Evolutionary conservation across 1,139 yeast genomes (phyloP).

Genomic region (Debaryomyces psychrophilus): DNA sequence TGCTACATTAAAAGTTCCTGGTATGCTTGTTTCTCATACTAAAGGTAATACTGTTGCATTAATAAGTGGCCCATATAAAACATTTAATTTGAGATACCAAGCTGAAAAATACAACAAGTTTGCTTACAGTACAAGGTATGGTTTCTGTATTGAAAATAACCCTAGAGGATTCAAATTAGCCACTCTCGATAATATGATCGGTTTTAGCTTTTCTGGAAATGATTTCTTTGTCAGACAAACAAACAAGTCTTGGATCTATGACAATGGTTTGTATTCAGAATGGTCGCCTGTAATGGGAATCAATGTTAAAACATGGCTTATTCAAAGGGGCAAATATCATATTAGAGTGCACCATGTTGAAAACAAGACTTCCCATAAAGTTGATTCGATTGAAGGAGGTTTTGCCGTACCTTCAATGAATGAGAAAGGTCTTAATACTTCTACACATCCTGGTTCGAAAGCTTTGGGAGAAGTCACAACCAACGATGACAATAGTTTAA

Average conservation of each 20-base stretch:
- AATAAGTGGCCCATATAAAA: slow-evolving; percentile 28
- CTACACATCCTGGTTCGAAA: slow-evolving; percentile 13
- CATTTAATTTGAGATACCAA: slow-evolving; percentile 18
- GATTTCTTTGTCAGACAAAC: slow-evolving; percentile 14
- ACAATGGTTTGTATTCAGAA: slow-evolving; percentile 20
- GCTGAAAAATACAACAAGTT: slow-evolving; percentile 32
- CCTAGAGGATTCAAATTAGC: slow-evolving; percentile 20
- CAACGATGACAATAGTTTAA: slow-evolving; percentile 15
- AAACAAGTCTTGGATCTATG: slow-evolving; percentile 13
- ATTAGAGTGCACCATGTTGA: slow-evolving; percentile 23
- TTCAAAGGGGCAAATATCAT: slow-evolving; percentile 24
- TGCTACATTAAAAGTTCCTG: slow-evolving; percentile 11
- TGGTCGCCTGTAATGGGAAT: slow-evolving; percentile 27
- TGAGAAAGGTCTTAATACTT: slow-evolving; percentile 8
- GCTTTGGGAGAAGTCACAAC: slow-evolving; percentile 12
- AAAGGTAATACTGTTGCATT: slow-evolving; percentile 25
- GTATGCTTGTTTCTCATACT: slow-evolving; percentile 25
- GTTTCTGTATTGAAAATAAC: slow-evolving; percentile 25
- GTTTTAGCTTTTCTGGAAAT: slow-evolving; percentile 15
- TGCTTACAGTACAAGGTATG: slow-evolving; percentile 32
- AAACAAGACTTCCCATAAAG: slow-evolving; percentile 14
- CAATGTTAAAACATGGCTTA: slow-evolving; percentile 24
- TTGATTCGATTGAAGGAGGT: slow-evolving; percentile 24
- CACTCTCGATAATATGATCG: slow-evolving; percentile 23
- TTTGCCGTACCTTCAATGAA: not conserved